Base-by-base conservation (phyloP, 2,329 filamentous ascomycete genomes). In the Penicillium sp. region DNA sequence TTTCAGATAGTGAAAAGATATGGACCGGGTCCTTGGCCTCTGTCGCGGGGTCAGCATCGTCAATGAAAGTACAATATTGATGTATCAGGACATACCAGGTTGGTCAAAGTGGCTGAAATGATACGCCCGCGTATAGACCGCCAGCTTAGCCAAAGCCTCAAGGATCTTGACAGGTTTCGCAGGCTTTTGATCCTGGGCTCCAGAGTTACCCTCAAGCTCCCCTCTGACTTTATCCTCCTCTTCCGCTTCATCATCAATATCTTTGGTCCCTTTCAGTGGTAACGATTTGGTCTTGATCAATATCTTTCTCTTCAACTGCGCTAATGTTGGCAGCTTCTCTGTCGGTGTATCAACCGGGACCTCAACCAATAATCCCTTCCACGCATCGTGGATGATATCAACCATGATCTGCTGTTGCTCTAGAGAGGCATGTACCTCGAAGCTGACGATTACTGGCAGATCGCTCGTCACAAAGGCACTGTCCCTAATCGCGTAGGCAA, bases 351-450 rank as follows among this genome's bases (percentile, higher is more conserved):
- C 86, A 68, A 60, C 77, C 75, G 61, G 78, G 74, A 80, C 30
- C 75, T 90, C 86, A 9, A 97, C 78, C 5, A 97, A 78, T 63
- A 88, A 75, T 0, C 83, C 86, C 33, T 81, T 83, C 91, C 92
- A 99, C 58, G 90, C 88, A 60, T 96, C 85, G 59, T 86, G 86
- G 88, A 99, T 97, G 57, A 97, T 96, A 49, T 89, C 83, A 9
- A 96, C 92, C 90, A 97, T 97, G 44, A 89, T 82, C 58, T 91
- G 85, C 71, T 99, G 94, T 71, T 97, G 93, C 46, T 89, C 84
- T 1, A 81, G 76, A 54, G 87, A 84, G 12, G 91, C 88, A 70
- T 97, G 93, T 0, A 97, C 90, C 72, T 99, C 94, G 5, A 97
- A 80, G 68, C 91, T 96, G 59, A 97, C 84, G 52, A 97, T 95